Evolutionary conservation across 306 rosid species (phyloP).

Genomic region (Cicer judaicum): DNA sequence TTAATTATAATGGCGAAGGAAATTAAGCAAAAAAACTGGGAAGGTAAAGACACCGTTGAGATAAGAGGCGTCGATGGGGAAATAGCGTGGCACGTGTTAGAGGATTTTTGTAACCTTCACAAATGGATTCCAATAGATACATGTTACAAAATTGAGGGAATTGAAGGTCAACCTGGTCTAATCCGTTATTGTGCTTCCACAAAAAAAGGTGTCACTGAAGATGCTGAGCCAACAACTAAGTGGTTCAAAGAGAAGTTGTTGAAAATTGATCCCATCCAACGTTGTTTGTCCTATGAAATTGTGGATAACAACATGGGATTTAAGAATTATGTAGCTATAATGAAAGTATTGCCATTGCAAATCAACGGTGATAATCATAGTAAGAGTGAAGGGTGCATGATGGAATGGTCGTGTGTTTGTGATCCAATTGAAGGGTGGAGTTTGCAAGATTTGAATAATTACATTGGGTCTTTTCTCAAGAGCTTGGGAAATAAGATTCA

Average conservation of each 20-base stretch:
- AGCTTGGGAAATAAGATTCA: constrained; percentile 51
- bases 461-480: constrained; percentile 34
- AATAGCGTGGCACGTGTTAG: constrained; percentile 51
- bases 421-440: constrained; percentile 60
- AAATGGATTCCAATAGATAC: constrained; percentile 54
- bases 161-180: constrained; percentile 55
- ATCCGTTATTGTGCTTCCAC: constrained; percentile 56
- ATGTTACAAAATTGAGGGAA: constrained; percentile 52
- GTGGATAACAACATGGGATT: constrained; percentile 61
- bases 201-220: neutral
- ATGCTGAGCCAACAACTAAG: neutral
- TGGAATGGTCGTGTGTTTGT: constrained; percentile 59
- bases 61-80: constrained; percentile 12
- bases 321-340: constrained; percentile 49
- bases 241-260: constrained; percentile 69
- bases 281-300: constrained; percentile 55
- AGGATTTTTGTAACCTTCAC: constrained; percentile 64
- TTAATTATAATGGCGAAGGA: constrained; percentile 35
- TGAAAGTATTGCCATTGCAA: constrained; percentile 43
- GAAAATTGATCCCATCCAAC: constrained; percentile 52
- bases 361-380: neutral
- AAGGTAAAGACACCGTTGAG: constrained; percentile 49
- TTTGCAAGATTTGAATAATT: constrained; percentile 44
- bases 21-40: constrained; percentile 45
- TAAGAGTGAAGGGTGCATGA: constrained; percentile 47